Evolutionary conservation across 164 flowering plant species (phyloP), one percentile per base, ranked within the genome.

Genomic region (Annona cherimola): DNA sequence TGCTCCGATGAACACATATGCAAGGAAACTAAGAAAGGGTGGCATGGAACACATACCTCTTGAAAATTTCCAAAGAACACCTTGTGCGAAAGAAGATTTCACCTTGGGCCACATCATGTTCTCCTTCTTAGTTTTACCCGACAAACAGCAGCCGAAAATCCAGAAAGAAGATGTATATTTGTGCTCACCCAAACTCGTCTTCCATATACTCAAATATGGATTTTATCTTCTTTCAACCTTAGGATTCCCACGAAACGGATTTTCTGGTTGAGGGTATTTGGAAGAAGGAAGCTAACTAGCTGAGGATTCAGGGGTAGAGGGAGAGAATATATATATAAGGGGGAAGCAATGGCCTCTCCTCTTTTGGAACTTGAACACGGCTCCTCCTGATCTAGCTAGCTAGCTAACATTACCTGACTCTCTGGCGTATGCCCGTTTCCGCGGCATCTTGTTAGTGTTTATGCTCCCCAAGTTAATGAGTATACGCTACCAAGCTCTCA

Each of bases 21-120:
- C 43, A 66, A 43, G 42, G 8, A 63, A 12, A 5, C 6, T 8
- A 64, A 40, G 40, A 44, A 16, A 64, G 14, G 67, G 67, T 18
- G 1, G 4, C 16, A 39, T 41, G 14, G n/a, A 66, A 26, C 20
- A 66, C 50, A 43, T 35, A 43, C 69, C 69, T n/a, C 42, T 66
- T n/a, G 69, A 66, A 42, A 45, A 41, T 8, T 66, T 66, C 35
- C 19, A 43, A 3, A 18, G 5, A n/a, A 3, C 39, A n/a, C 26
- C 69, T 6, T 66, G 43, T 43, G 67, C 18, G 18, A 66, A 44
- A 43, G 54, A 66, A 44, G 54, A 66, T 66, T 19, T 66, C 54
- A 66, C 43, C 54, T 66, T 66, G 69, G 50, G 54, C 69, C 69
- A 66, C 69, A 66, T 66, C 8, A 9, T 44, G 20, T 66, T 5